Base-by-base conservation (phyloP, 768 basidiomycete species). In the Termitomyces sp. region DNA sequence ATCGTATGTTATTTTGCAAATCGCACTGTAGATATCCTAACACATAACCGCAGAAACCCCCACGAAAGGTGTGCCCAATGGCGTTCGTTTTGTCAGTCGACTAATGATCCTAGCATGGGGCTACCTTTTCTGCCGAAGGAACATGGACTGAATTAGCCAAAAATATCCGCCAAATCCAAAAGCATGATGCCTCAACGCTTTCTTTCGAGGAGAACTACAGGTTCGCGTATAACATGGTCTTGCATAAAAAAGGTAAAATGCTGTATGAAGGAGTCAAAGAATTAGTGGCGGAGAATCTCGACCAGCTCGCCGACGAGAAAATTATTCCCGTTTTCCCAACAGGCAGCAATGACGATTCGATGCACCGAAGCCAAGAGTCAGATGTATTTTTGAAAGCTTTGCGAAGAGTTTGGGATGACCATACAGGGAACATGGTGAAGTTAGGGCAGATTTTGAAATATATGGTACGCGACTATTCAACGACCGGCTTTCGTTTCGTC, bases 121-220 rank as follows among this genome's bases (percentile, higher is more conserved):
- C 84, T 21, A 85, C 85, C 56, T 80, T 90, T 46, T 85, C 90
- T n/a, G 79, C 86, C 27, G 87, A 92, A 42, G 86, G 90, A 62
- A 95, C 88, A 42, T 97, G 95, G 92, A 68, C 78, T 6, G 84
- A 84, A 62, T 77, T 99, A 12, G 79, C 91, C 11, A 77, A 79
- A 59, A 97, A 98, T 61, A 95, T 99, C 63, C 81, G 85, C 57
- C 93, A 96, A 77, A 98, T 99, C 51, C 93, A 96, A 69, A 89
- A 92, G 63, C 92, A 96, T 72, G 93, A 96, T 70, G 92, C 94
- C 4, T 83, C 85, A 48, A 87, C 86, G 64, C 82, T 99, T 34
- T 90, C 89, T 21, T 95, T 89, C 63, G 92, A 65, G 56, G 64
- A 65, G 49, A 65, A 65, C 46, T 65, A 65, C 52, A 57, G 64